Conservation (phyloP, 192 early-diverging fungal species). For the Coemansia reversa region DNA sequence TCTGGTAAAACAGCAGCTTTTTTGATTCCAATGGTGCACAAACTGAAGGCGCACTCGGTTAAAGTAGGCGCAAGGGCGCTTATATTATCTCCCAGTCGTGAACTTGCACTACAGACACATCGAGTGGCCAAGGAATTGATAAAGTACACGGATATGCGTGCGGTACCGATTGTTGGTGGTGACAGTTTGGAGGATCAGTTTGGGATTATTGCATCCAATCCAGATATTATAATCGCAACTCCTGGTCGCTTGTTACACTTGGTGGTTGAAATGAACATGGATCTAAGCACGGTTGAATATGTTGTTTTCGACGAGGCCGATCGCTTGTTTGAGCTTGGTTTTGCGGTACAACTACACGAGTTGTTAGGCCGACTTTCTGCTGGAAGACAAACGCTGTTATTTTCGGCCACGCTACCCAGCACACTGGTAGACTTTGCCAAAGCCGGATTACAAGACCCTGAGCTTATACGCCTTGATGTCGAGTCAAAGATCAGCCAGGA, state of each 20-base stretch:
- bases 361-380: conserved; percentile 81
- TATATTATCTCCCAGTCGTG: conserved; percentile 91
- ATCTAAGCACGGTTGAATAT: conserved; percentile 86
- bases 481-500: conserved; percentile 95
- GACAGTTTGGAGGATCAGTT: conserved; percentile 98
- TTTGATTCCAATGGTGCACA: conserved; percentile 88
- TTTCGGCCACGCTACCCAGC: conserved; percentile 94
- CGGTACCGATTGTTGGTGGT: conserved; percentile 90
- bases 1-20: conserved; percentile 97
- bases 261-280: conserved; percentile 84
- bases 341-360: conserved; percentile 92
- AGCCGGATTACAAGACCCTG: conserved; percentile 91
- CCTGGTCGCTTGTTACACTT: conserved; percentile 83
- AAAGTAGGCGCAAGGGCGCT: conserved; percentile 81
- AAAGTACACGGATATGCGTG: conserved; percentile 91
- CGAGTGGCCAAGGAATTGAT: conserved; percentile 89
- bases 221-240: conserved; percentile 87
- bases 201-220: conserved; percentile 86
- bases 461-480: conserved; percentile 88
- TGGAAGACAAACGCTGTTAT: conserved; percentile 86
- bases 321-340: conserved; percentile 96
- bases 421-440: conserved; percentile 95
- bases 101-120: conserved; percentile 94
- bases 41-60: conserved; percentile 82
- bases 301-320: conserved; percentile 99